Evolutionary conservation across 2,329 filamentous ascomycete species (phyloP).

Genomic region (Esteya vermicola): DNA sequence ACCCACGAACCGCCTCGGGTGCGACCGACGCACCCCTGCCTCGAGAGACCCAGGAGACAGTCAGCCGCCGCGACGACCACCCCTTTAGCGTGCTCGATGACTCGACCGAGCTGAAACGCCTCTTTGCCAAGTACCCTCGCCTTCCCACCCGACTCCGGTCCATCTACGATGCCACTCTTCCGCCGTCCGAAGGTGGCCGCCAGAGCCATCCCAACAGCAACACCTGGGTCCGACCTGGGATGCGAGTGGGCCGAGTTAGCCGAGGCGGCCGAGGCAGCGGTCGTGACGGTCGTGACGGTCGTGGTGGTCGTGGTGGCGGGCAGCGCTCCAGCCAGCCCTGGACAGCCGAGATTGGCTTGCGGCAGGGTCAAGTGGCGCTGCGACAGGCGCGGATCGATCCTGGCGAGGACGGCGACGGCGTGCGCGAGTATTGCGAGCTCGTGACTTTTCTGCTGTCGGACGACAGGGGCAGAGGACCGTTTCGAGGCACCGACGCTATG

Average conservation of each 20-base stretch:
- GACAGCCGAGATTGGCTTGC: slow-evolving; percentile 43
- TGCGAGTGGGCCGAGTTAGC: not conserved
- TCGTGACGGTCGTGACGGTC: not conserved
- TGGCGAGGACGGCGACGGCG: slow-evolving; percentile 41
- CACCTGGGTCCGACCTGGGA: not conserved
- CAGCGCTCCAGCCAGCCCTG: slow-evolving; percentile 22
- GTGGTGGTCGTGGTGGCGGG: not conserved
- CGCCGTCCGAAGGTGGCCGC: slow-evolving; percentile 17
- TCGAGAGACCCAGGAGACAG: not conserved
- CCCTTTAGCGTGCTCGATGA: slow-evolving; percentile 38
- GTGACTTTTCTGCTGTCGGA: slow-evolving; percentile 32
- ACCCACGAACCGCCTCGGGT: not conserved
- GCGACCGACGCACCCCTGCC: not conserved
- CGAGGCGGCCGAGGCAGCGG: not conserved
- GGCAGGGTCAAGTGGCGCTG: slow-evolving; percentile 39
- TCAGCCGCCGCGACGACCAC: slow-evolving; percentile 12
- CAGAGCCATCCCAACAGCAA: not conserved
- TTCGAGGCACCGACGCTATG: slow-evolving; percentile 16
- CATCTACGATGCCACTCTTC: slow-evolving; percentile 36
- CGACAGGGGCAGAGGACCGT: slow-evolving; percentile 10
- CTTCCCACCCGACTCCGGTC: slow-evolving; percentile 30
- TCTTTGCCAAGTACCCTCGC: slow-evolving; percentile 38
- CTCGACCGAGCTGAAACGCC: slow-evolving; percentile 30
- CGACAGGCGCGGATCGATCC: slow-evolving; percentile 32
- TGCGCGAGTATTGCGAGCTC: slow-evolving; percentile 46